Percentiles rank a stretch among this genome's conserved stretches.
These are phyloP conservation scores for Gigaspora rosea DNA, from an alignment of 192 early-diverging fungal genomes.

Conservation along the genomic window DNA sequence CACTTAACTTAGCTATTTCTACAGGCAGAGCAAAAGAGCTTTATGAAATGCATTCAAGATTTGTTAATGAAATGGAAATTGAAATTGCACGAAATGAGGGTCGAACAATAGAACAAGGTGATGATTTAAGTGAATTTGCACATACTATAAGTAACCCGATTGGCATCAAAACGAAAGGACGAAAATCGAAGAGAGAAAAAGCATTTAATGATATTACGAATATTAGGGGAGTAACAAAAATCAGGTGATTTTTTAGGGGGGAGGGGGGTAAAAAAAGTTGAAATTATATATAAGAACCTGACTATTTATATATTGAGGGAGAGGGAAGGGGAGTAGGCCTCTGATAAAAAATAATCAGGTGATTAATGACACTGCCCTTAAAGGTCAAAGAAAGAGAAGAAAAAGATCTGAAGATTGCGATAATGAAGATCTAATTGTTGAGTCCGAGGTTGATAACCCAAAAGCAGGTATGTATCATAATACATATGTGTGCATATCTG, in stretches of 20 bases:
- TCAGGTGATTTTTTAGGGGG: too few species aligned
- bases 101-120: neutral
- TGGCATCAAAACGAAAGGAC: neutral
- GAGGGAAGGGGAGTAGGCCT: too few species aligned
- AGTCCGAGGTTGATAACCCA: too few species aligned
- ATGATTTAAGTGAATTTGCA: neutral
- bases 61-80: neutral
- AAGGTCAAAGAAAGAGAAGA: neutral
- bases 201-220: neutral
- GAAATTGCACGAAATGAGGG: neutral
- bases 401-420: too few species aligned
- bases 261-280: too few species aligned
- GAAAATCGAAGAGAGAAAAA: neutral
- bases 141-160: neutral
- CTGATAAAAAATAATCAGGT: too few species aligned
- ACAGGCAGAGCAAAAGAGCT: neutral
- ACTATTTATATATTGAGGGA: too few species aligned
- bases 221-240: too few species aligned
- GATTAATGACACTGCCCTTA: too few species aligned
- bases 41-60: neutral
- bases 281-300: too few species aligned
- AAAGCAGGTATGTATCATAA: too few species aligned
- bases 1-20: neutral
- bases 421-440: neutral
- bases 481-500: too few species aligned